Conservation (phyloP, 2,329 filamentous ascomycete species). For the Aspergillus sp. region DNA sequence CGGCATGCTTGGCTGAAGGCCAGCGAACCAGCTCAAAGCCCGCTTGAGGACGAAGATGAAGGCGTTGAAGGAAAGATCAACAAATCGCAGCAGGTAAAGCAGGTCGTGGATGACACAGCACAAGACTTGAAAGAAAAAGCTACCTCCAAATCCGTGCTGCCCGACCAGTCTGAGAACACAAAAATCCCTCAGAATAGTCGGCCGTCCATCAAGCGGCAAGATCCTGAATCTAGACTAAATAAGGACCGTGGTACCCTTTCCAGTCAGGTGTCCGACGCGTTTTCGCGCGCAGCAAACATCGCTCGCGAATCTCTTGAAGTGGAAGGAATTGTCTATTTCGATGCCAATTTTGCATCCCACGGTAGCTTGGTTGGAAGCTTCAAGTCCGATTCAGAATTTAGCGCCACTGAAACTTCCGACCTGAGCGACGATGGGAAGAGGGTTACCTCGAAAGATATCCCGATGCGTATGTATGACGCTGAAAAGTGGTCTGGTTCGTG, state of each 20-base stretch:
- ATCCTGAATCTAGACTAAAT: not conserved
- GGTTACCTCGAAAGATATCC: not conserved
- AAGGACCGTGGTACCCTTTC: not conserved
- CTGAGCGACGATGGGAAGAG: not conserved
- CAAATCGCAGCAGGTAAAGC: constrained; percentile 8
- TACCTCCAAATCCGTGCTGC: no score
- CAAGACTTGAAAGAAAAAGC: not conserved
- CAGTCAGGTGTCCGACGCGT: constrained; percentile 16
- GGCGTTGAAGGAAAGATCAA: constrained; percentile 7
- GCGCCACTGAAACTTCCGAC: not conserved
- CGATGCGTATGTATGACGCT: no score
- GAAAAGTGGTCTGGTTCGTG: constrained; percentile 1
- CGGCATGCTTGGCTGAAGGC: constrained; percentile 9
- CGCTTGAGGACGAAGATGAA: not conserved
- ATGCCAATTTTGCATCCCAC: not conserved
- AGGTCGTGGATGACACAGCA: constrained; percentile 1
- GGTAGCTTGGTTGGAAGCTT: not conserved
- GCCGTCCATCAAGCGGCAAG: not conserved
- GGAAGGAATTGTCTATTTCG: constrained; percentile 26
- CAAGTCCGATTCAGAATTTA: not conserved
- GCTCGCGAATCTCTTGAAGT: constrained; percentile 35
- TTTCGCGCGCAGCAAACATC: constrained; percentile 37
- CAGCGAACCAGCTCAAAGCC: not conserved
- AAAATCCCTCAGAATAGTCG: not conserved
- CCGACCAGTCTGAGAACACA: no score